A percentile compares a stretch with the other conserved stretches of the same genome.
Conservation (phyloP, 1,139 yeast genomes). For the Yamadazyma taylorii region DNA sequence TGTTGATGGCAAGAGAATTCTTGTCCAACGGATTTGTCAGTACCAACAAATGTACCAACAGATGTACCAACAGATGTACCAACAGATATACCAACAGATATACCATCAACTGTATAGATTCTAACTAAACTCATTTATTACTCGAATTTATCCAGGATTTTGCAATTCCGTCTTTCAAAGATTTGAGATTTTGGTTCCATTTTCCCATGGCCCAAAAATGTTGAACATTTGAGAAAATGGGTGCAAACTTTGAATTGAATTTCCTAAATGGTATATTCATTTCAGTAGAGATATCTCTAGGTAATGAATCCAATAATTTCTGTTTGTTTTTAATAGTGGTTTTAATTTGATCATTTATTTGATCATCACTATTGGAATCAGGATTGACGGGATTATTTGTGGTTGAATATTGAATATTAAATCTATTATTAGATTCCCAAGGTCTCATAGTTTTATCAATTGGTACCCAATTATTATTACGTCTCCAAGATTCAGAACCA, state of each 20-base stretch:
- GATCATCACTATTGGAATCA: background rate
- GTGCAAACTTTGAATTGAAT: constrained; percentile 40
- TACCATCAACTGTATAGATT: no score
- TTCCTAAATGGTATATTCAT: constrained; percentile 27
- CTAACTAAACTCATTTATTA: no score
- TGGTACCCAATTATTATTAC: constrained; percentile 52
- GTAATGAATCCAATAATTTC: constrained; percentile 18
- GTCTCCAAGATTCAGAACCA: constrained; percentile 54
- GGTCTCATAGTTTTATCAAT: constrained; percentile 54
- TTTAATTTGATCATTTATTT: constrained; percentile 8
- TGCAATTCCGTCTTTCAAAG: constrained; percentile 53
- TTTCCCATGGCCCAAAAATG: constrained; percentile 71
- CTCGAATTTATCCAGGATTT: constrained; percentile 24
- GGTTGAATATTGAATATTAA: background rate
- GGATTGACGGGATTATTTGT: background rate
- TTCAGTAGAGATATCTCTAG: constrained; percentile 25
- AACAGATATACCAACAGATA: no score
- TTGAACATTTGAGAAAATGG: constrained; percentile 41
- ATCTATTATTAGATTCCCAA: constrained; percentile 47
- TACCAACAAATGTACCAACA: no score
- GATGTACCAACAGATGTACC: no score
- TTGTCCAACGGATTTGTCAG: no score
- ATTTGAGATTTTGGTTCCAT: constrained; percentile 53
- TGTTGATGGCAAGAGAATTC: no score
- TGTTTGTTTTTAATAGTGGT: constrained; percentile 15